These are phyloP conservation scores for Meyerozyma sp. DNA, from an alignment of 1,139 yeast genomes.

Conservation along the genomic window DNA sequence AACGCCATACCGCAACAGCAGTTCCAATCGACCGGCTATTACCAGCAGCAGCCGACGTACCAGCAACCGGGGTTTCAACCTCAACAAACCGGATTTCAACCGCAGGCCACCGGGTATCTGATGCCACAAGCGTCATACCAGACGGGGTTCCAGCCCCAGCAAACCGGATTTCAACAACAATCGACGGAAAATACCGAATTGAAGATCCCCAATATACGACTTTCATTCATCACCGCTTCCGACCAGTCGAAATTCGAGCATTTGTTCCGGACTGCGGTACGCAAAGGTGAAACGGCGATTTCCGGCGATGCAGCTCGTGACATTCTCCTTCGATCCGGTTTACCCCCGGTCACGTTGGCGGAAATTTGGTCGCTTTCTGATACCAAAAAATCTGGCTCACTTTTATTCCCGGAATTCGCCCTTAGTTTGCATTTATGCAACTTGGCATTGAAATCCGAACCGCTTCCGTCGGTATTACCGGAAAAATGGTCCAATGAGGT, in stretches of 20 bases:
- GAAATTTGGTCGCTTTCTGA: constrained; percentile 91
- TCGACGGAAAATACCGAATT: constrained; percentile 21
- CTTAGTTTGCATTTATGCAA: constrained; percentile 87
- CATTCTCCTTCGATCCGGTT: constrained; percentile 74
- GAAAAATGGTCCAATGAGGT: constrained; percentile 78
- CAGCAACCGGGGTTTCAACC: not conserved
- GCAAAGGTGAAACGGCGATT: constrained; percentile 72
- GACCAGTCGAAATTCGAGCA: constrained; percentile 86
- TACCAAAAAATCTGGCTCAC: constrained; percentile 76
- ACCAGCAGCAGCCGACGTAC: constrained; percentile 6
- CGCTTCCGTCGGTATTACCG: constrained; percentile 70
- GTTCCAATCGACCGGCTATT: constrained; percentile 15
- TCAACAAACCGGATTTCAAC: constrained; percentile 1
- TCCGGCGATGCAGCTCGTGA: constrained; percentile 75
- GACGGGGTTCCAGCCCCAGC: not conserved
- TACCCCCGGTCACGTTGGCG: constrained; percentile 71
- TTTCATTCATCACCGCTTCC: constrained; percentile 76
- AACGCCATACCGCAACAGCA: constrained; percentile 8
- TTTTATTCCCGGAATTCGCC: constrained; percentile 92
- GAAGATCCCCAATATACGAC: constrained; percentile 62
- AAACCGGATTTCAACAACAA: constrained; percentile 15
- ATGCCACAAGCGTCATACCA: not conserved
- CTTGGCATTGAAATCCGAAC: constrained; percentile 68
- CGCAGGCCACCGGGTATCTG: constrained; percentile 3
- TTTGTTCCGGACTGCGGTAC: constrained; percentile 71